phyloP scores from a whole-genome alignment of 148 eudicot genomes.

The Camellia granthamiana region DNA sequence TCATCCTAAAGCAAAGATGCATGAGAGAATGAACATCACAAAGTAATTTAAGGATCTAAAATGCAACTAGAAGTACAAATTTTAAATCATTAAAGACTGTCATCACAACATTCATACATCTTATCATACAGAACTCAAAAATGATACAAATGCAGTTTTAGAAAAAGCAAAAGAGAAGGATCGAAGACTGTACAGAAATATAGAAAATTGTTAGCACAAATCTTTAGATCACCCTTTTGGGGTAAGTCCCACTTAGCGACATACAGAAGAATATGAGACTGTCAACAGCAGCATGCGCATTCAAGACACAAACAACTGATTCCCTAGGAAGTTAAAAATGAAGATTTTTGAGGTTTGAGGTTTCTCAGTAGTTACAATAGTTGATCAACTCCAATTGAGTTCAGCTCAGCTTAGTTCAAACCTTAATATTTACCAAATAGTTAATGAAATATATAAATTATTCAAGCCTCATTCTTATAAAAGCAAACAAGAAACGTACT shows the following conservation, averaged over 20 bases:
- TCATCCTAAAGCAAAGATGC: not conserved
- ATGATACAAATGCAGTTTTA: not conserved
- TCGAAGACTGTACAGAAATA: not conserved
- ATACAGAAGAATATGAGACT: not conserved
- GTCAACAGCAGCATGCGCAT: not conserved
- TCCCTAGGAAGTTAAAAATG: not conserved
- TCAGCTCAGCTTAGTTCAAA: not conserved
- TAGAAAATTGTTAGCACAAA: not conserved
- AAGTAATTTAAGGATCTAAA: not conserved
- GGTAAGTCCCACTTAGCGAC: not conserved
- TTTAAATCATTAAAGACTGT: not conserved
- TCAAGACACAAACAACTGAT: not conserved
- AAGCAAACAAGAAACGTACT: constrained; percentile 30
- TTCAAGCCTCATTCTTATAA: not conserved
- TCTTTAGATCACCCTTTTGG: not conserved
- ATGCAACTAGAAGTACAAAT: not conserved
- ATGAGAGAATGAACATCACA: not conserved
- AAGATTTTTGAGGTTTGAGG: not conserved
- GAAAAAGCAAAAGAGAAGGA: not conserved
- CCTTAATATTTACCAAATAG: not conserved
- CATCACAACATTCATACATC: not conserved
- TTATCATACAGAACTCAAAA: not conserved
- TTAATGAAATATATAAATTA: not conserved
- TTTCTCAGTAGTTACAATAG: not conserved
- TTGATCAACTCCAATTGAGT: not conserved